Percentiles rank a stretch among this genome's conserved stretches.
Evolutionary conservation across 1,139 yeast genomes (phyloP).

Genomic region (Candida sp.): DNA sequence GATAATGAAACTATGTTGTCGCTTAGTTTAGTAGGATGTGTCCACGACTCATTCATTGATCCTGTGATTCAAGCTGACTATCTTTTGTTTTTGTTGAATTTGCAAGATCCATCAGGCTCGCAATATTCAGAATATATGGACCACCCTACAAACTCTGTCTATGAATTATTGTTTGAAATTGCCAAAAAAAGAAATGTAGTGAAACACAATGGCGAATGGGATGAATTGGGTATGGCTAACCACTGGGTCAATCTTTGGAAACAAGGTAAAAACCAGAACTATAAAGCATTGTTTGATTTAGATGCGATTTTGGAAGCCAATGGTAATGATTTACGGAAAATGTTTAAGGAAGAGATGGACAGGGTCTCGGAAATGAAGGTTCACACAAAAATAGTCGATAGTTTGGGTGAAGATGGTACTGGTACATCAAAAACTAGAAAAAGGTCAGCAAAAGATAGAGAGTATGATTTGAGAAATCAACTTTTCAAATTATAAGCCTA

Average conservation of each 20-base stretch:
- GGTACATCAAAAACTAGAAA: constrained; percentile 32
- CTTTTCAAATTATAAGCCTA: constrained; percentile 30
- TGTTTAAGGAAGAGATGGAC: constrained; percentile 26
- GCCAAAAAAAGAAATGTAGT: constrained; percentile 40
- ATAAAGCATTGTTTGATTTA: constrained; percentile 35
- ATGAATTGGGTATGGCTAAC: constrained; percentile 62
- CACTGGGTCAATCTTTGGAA: constrained; percentile 70
- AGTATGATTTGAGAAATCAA: constrained; percentile 36
- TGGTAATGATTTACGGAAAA: constrained; percentile 19
- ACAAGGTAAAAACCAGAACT: constrained; percentile 44
- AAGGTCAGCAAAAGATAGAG: constrained; percentile 46
- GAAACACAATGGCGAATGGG: constrained; percentile 31
- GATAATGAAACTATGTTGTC: constrained; percentile 72
- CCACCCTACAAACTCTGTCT: constrained; percentile 74
- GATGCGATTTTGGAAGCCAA: constrained; percentile 30
- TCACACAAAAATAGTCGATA: constrained; percentile 23
- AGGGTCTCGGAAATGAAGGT: constrained; percentile 28
- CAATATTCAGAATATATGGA: constrained; percentile 45
- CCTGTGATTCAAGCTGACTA: constrained; percentile 89
- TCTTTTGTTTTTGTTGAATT: constrained; percentile 68
- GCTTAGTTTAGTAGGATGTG: constrained; percentile 73
- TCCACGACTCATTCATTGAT: constrained; percentile 66
- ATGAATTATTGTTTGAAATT: constrained; percentile 55
- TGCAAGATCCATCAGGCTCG: constrained; percentile 49
- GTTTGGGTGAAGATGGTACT: constrained; percentile 42